Base-by-base conservation (phyloP, 495 filamentous ascomycete genomes). In the Lophiotrema nucula region DNA sequence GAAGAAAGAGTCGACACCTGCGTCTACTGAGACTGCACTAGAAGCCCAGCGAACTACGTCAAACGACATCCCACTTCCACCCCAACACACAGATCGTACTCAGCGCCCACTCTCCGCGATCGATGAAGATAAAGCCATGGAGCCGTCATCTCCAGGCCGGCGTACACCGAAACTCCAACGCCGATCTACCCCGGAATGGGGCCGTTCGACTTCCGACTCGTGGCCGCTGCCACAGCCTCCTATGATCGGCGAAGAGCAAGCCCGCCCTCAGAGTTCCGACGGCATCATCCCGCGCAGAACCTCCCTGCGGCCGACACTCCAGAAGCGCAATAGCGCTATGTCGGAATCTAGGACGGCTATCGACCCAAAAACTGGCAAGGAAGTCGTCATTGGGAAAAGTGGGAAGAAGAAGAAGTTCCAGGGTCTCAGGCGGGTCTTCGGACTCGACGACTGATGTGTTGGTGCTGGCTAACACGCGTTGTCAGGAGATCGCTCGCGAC, bases 401-500 rank as follows among this genome's bases (percentile, higher is more conserved):
- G 68, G 70, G 56, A 82, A 80, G 74, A 83, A 81, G 74, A 85
- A 83, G 76, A 81, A 77, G 69, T 85, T 85, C 64, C 73, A 72
- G 38, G 62, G 69, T 35, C 59, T 85, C 66, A 77, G 82, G 66
- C 74, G 74, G 58, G 80, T 78, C 64, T 84, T 85, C 71, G 72
- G 79, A 33, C 65, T 84, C 44, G 67, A 78, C 64, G 76, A 79
- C 53, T 84, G 70, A 66, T 18, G 16, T 26, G 27, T 47, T 42
- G 23, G 19, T 39, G 31, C 4, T 35, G 6, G 39, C 47, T 59
- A 25, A 53, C 42, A 23, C 28, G 24, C 19, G 6, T 10, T 49
- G 2, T 15, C 18, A 1, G 6, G 16, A 53, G 27, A 31, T 2
- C 12, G 11, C 13, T 33, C 26, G n/a, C n/a, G n/a, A n/a, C n/a